Evolutionary conservation across 2,329 filamentous ascomycete genomes (phyloP), one percentile per base, ranked within the genome.

Genomic region (Zasmidium angulare): DNA sequence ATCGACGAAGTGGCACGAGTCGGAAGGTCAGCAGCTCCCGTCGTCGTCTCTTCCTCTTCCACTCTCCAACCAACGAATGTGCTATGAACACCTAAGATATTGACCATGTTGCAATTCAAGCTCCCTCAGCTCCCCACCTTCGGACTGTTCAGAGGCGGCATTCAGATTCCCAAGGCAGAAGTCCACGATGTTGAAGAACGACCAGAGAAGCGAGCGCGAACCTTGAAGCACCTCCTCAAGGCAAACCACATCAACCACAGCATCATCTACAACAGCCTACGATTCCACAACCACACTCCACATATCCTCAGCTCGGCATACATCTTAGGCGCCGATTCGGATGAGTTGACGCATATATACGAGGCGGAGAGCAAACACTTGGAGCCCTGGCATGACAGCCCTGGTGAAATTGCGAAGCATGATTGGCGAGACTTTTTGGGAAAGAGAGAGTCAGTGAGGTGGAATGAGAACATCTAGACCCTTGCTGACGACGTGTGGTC

Each of bases 201-300:
- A 50, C 83, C 87, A 9, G 91, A 96, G 71, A 93, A 91, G 74
- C 82, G 89, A 58, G 86, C 89, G 19, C 83, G 93, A 62, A 90
- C 90, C 20, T 81, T 99, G 62, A 97, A 96, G 78, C 92, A 98
- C 76, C 81, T 99, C 14, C 75, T 99, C 61, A 91, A 90, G 75
- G 88, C 93, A 54, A 98, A 98, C 74, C 95, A 99, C 77, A 88
- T 88, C 66, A 96, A 95, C 72, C 85, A 96, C 76, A 86, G 91
- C 29, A 87, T 98, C 66, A 77, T 96, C 56, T 95, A 90, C 74
- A 86, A 93, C 72, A 74, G 89, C 55, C 79, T 89, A 3, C 79
- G 84, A 62, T 95, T 87, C 69, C 86, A 95, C 77, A 98, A 98
- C 71, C 90, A 96, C 76, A 81, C 88, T 68, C 83, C 91, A 43